These are phyloP conservation scores for Boletus nobilissimus DNA, from an alignment of 1,284 basidiomycete species.

Conservation along the genomic window DNA sequence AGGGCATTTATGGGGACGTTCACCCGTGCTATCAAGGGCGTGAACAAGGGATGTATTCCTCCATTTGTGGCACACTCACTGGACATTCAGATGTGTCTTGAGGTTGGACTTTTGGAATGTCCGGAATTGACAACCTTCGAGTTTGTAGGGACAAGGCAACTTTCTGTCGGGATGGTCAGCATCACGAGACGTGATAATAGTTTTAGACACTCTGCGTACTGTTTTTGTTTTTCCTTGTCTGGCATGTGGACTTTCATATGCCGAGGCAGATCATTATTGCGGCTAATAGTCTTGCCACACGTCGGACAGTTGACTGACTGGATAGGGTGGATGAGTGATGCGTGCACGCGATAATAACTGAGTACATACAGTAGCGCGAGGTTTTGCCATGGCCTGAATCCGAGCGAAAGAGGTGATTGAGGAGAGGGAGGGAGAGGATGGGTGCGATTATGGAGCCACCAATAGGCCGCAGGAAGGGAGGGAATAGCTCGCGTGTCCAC, in stretches of 20 bases:
- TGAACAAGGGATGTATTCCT: slow-evolving; percentile 7
- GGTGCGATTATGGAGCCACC: not conserved
- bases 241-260: slow-evolving; percentile 32
- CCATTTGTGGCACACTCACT: slow-evolving; percentile 32
- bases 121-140: slow-evolving; percentile 36
- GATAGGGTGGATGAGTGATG: not conserved
- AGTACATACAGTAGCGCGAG: slow-evolving; percentile 6
- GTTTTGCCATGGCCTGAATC: not conserved
- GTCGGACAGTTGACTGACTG: slow-evolving; percentile 27
- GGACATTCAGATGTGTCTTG: slow-evolving; percentile 39
- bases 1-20: slow-evolving; percentile 34
- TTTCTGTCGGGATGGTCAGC: slow-evolving; percentile 38
- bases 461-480: not conserved
- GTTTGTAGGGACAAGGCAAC: slow-evolving; percentile 35
- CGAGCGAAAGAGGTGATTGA: not conserved
- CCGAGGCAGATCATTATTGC: slow-evolving; percentile 34
- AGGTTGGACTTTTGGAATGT: slow-evolving; percentile 47
- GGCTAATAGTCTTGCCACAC: slow-evolving; percentile 28
- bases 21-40: slow-evolving; percentile 23
- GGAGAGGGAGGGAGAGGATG: not conserved
- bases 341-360: too few relatives aligned
- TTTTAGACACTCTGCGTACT: slow-evolving; percentile 27
- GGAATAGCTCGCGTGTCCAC: not conserved
- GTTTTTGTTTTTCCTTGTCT: slow-evolving; percentile 25
- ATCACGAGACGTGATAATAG: not conserved